phyloP scores from a whole-genome alignment of 2,329 filamentous ascomycete species.

The Fusarium napiforme region DNA sequence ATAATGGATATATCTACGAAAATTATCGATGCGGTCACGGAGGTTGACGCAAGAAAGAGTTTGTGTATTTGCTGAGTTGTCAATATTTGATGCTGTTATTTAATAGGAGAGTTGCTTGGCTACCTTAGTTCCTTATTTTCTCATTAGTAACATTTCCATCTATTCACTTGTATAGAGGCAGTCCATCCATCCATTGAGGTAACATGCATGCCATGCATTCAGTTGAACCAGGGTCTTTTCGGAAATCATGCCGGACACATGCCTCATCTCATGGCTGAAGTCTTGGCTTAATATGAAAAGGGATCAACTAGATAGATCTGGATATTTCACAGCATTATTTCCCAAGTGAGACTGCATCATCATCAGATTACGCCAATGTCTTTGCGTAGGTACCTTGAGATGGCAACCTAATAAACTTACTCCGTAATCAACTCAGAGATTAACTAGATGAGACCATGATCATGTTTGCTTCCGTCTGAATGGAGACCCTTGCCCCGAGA shows the following conservation, averaged over 20 bases:
- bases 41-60: constrained; percentile 6
- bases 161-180: background rate
- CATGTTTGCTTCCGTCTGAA: background rate
- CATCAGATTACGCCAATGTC: background rate
- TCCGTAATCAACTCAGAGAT: background rate
- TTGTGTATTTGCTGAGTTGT: background rate
- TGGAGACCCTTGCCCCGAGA: background rate
- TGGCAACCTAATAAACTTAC: background rate
- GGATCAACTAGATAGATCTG: background rate
- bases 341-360: background rate
- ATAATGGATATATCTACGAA: constrained; percentile 32
- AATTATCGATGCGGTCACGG: constrained; percentile 15
- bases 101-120: background rate
- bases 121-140: background rate
- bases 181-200: background rate
- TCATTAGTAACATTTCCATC: no score
- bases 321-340: background rate
- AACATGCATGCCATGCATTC: background rate
- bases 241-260: constrained; percentile 9
- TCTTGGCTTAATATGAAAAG: constrained; percentile 4
- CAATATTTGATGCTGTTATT: background rate
- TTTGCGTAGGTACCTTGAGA: background rate
- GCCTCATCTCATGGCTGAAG: constrained; percentile 8
- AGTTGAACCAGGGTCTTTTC: constrained; percentile 15
- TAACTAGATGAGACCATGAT: constrained; percentile 10